Conservation (phyloP, 2,329 filamentous ascomycete species). For the Plectosphaerella plurivora region DNA sequence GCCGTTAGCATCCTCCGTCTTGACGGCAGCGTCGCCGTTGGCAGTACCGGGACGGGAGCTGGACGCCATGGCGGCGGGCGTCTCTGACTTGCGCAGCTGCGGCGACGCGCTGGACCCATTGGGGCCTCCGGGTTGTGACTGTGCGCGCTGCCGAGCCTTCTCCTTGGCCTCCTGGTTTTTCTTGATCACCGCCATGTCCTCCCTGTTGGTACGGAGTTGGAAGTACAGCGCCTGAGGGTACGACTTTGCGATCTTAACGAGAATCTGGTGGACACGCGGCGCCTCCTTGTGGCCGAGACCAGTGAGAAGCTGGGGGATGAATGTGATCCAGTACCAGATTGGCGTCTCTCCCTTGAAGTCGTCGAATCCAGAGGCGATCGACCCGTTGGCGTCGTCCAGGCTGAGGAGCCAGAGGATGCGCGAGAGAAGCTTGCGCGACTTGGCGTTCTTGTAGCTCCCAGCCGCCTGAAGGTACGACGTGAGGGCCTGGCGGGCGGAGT, state of each 20-base stretch:
- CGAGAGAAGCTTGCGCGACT: constrained; percentile 88
- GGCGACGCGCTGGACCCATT: constrained; percentile 36
- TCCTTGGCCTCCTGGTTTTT: constrained; percentile 79
- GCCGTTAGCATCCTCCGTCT: constrained; percentile 36
- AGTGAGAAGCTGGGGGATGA: constrained; percentile 92
- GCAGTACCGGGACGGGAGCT: constrained; percentile 46
- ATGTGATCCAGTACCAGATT: constrained; percentile 99
- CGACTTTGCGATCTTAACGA: constrained; percentile 90
- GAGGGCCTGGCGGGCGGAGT: constrained; percentile 82
- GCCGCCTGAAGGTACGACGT: constrained; percentile 96
- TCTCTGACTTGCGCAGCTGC: constrained; percentile 49
- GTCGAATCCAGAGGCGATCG: constrained; percentile 81
- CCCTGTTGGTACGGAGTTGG: constrained; percentile 84
- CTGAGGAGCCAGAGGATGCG: constrained; percentile 94
- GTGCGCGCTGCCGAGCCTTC: constrained; percentile 47
- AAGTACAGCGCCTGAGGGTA: constrained; percentile 97
- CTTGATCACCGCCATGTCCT: constrained; percentile 91
- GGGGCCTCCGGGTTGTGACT: constrained; percentile 21
- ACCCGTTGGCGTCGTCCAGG: constrained; percentile 82
- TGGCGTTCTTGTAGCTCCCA: constrained; percentile 94
- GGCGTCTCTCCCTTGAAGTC: constrained; percentile 97
- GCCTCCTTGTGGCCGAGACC: constrained; percentile 91
- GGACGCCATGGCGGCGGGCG: constrained; percentile 29
- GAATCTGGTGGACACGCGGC: constrained; percentile 75
- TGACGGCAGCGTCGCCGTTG: constrained; percentile 39